Evolutionary conservation across 2,329 filamentous ascomycete species (phyloP).

Genomic region (Aspergillus sp.): DNA sequence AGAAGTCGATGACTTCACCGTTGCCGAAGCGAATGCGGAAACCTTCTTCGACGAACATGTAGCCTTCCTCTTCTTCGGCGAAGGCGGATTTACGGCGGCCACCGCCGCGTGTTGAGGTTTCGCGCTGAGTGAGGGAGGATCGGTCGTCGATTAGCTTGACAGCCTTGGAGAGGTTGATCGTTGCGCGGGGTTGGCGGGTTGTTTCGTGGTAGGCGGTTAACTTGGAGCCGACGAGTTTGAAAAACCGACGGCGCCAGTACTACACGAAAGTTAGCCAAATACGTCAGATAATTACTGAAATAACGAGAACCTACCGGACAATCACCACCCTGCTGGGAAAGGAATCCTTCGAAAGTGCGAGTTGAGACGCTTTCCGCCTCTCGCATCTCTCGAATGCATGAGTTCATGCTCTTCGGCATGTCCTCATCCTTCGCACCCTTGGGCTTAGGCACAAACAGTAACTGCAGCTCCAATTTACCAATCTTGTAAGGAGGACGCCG

Average conservation of each 20-base stretch:
- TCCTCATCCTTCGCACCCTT: constrained; percentile 83
- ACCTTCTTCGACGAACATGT: constrained; percentile 99
- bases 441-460: constrained; percentile 89
- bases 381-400: constrained; percentile 86
- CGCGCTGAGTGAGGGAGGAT: constrained; percentile 72
- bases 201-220: constrained; percentile 94
- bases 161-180: constrained; percentile 92
- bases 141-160: constrained; percentile 91
- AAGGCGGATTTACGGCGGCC: constrained; percentile 88
- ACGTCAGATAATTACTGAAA: neutral
- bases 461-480: constrained; percentile 86
- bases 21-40: constrained; percentile 99
- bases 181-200: constrained; percentile 88
- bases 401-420: constrained; percentile 99
- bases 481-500: constrained; percentile 88
- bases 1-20: constrained; percentile 97
- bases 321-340: constrained; percentile 96
- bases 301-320: constrained; percentile 68
- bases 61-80: constrained; percentile 95
- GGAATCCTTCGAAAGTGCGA: constrained; percentile 74
- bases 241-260: constrained; percentile 98
- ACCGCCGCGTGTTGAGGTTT: constrained; percentile 68
- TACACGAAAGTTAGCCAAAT: constrained; percentile 31
- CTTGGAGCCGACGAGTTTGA: constrained; percentile 85
- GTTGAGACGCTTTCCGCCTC: constrained; percentile 75